phyloP scores from a whole-genome alignment of 208 protist genomes.

The Wallacemonas sp. region DNA sequence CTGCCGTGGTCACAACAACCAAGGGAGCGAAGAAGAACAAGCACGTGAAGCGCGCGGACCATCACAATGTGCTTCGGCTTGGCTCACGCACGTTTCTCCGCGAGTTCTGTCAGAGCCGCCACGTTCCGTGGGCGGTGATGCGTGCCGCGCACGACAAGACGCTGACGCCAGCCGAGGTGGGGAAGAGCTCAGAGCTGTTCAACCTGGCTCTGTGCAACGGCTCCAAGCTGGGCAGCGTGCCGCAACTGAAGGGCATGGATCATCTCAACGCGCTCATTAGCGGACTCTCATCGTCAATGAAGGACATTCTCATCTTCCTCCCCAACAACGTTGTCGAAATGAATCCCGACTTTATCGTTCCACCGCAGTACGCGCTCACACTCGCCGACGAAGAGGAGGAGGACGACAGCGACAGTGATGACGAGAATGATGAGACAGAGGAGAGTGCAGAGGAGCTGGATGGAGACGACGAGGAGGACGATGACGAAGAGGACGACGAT shows the following conservation, averaged over 20 bases:
- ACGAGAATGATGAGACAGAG: constrained; percentile 21
- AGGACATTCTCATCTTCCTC: constrained; percentile 66
- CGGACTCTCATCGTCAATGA: constrained; percentile 44
- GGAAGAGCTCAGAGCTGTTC: constrained; percentile 55
- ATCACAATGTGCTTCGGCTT: constrained; percentile 65
- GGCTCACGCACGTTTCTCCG: constrained; percentile 83
- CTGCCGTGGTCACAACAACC: constrained; percentile 45
- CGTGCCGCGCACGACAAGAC: constrained; percentile 42
- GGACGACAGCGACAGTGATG: constrained; percentile 8
- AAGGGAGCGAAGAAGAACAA: constrained; percentile 24
- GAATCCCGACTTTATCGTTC: constrained; percentile 65
- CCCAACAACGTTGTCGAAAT: constrained; percentile 86
- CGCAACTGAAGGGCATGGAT: constrained; percentile 34
- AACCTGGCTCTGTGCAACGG: constrained; percentile 50
- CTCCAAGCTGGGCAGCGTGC: constrained; percentile 32
- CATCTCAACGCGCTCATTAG: constrained; percentile 60
- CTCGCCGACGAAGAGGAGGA: constrained; percentile 25
- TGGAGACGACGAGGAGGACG: constrained; percentile 25
- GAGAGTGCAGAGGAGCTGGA: neutral
- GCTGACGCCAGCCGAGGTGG: constrained; percentile 56
- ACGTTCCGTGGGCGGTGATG: constrained; percentile 89
- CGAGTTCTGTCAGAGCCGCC: constrained; percentile 69
- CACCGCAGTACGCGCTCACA: constrained; percentile 58
- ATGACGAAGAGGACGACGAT: constrained; percentile 30
- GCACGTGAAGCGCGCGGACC: constrained; percentile 48